phyloP scores from a whole-genome alignment of 768 basidiomycete species.

The Mycena albidolilacea region DNA sequence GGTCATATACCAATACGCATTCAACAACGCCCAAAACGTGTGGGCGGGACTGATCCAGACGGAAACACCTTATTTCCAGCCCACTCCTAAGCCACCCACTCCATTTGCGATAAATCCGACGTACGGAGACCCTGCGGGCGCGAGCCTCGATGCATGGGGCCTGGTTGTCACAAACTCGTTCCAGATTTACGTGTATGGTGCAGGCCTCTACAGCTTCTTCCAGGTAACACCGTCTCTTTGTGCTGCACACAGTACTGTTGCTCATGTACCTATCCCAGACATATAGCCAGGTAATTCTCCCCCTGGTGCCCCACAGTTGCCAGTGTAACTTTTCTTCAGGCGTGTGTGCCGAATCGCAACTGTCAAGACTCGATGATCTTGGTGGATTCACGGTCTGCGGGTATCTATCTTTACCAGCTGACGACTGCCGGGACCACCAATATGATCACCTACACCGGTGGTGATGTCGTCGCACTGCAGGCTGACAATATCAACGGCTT shows the following conservation, averaged over 20 bases:
- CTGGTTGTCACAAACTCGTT: conserved; percentile 58
- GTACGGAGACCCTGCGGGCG: conserved; percentile 51
- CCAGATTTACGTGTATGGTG: conserved; percentile 64
- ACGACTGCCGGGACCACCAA: conserved; percentile 63
- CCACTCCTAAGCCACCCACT: conserved; percentile 56
- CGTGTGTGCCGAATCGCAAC: conserved; percentile 17
- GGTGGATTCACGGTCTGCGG: conserved; percentile 54
- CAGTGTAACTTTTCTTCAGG: conserved; percentile 3
- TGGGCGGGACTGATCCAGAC: conserved; percentile 69
- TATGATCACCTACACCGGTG: conserved; percentile 55
- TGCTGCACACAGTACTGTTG: not conserved
- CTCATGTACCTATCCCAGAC: not conserved
- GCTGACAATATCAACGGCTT: conserved; percentile 60
- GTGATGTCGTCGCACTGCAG: conserved; percentile 52
- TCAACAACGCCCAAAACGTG: conserved; percentile 61
- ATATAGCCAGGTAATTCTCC: not conserved
- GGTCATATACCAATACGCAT: conserved; percentile 56
- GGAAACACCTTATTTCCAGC: conserved; percentile 70
- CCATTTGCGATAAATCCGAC: conserved; percentile 55
- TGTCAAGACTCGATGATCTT: conserved; percentile 41
- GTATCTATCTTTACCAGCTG: conserved; percentile 60
- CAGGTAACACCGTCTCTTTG: conserved; percentile 56
- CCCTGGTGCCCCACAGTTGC: not conserved
- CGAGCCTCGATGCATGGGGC: conserved; percentile 53
- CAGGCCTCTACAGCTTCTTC: conserved; percentile 70